phyloP scores from a whole-genome alignment of 371 early-diverging fungal species.

The Mortierella sp. region DNA sequence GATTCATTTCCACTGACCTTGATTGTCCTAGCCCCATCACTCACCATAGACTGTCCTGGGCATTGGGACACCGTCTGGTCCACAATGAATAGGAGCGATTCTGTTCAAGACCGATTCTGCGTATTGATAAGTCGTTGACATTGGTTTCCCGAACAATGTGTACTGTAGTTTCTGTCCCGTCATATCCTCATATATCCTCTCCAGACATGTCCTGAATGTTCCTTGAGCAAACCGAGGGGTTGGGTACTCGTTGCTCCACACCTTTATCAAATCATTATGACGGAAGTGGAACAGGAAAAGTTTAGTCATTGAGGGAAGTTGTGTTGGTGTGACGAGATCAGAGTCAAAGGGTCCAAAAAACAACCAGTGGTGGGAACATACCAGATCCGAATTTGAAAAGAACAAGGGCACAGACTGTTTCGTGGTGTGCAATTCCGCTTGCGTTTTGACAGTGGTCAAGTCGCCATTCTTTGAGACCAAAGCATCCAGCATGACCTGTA shows the following conservation, averaged over 20 bases:
- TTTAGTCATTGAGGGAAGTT: no score
- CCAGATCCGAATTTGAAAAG: constrained; percentile 82
- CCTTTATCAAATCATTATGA: constrained; percentile 40
- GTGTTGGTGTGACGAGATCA: not conserved
- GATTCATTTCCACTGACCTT: no score
- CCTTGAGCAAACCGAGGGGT: constrained; percentile 86
- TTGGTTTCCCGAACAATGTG: constrained; percentile 88
- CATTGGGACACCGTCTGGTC: constrained; percentile 10
- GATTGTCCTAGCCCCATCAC: not conserved
- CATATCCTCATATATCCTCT: constrained; percentile 64
- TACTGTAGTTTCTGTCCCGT: constrained; percentile 66
- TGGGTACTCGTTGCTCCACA: constrained; percentile 88
- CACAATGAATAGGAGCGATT: constrained; percentile 33
- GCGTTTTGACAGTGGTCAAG: constrained; percentile 63
- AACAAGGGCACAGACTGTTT: constrained; percentile 72
- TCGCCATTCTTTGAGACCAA: constrained; percentile 73
- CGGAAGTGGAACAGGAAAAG: no score
- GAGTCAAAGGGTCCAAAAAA: not conserved
- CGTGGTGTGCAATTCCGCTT: constrained; percentile 55
- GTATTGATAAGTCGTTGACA: constrained; percentile 75
- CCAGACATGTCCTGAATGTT: constrained; percentile 76
- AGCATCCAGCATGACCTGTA: constrained; percentile 83
- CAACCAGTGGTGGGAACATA: constrained; percentile 10
- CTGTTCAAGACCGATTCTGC: constrained; percentile 66
- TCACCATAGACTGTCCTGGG: constrained; percentile 49